A percentile compares a stretch with the other conserved stretches of the same genome.
These are phyloP conservation scores for Calvatia gigantea DNA, from an alignment of 768 basidiomycete species.

Conservation along the genomic window DNA sequence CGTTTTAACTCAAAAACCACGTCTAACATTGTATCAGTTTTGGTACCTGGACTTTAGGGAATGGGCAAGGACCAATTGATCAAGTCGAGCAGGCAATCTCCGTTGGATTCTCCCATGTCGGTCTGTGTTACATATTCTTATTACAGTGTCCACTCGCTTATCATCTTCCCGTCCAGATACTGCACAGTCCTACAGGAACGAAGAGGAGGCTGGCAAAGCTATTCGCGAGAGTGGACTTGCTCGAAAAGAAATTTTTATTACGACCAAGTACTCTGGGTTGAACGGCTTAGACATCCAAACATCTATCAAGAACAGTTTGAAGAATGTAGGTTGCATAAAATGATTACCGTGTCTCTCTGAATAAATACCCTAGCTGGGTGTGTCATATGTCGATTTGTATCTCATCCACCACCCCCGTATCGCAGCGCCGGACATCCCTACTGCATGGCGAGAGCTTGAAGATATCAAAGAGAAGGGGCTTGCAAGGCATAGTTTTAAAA, in stretches of 20 bases:
- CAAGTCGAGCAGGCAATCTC: conserved; percentile 61
- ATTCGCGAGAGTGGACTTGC: conserved; percentile 53
- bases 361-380: conserved; percentile 46
- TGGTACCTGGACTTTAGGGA: conserved; percentile 65
- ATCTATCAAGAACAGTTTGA: conserved; percentile 53
- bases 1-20: neutral
- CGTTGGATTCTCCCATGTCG: conserved; percentile 60
- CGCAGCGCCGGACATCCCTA: conserved; percentile 55
- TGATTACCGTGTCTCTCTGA: neutral
- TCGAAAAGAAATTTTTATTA: conserved; percentile 58
- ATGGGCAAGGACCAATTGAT: conserved; percentile 47
- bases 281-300: conserved; percentile 49
- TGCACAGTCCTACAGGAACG: conserved; percentile 59
- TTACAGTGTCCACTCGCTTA: neutral
- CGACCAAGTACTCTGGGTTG: conserved; percentile 59
- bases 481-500: conserved; percentile 41
- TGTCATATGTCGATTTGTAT: conserved; percentile 67
- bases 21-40: conserved; percentile 28
- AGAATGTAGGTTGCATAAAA: conserved; percentile 37
- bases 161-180: conserved; percentile 39
- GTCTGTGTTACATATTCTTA: conserved; percentile 29
- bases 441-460: conserved; percentile 64
- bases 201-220: conserved; percentile 50
- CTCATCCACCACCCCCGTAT: conserved; percentile 59
- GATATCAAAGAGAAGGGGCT: conserved; percentile 51